Base-by-base conservation (phyloP, 2,329 filamentous ascomycete genomes). In the Xylariaceae sp. region DNA sequence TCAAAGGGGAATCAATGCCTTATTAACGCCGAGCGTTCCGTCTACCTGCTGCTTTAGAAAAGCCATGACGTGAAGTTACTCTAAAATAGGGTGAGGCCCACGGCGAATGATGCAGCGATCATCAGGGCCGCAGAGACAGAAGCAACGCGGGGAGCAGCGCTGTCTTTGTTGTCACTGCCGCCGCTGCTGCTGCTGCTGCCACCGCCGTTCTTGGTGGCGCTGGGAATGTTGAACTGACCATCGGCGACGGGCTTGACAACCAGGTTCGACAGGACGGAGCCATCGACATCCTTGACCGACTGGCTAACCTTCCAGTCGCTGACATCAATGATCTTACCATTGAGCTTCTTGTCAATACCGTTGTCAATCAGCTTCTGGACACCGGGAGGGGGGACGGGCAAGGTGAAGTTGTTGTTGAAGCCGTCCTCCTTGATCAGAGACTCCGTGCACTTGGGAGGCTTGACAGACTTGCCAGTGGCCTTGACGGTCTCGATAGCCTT, bases 371-470 rank as follows among this genome's bases (percentile, higher is more conserved):
- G 80, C 51, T 82, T 79, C 61, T 86, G 79, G 45, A 86, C 87
- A 65, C 86, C 88, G 3, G 82, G 78, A 10, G 91, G 91, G 4
- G 84, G 79, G 2, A 70, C 75, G 52, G 88, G 92, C 59, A 96
- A 78, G 51, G 86, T 87, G 77, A 96, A 97, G 79, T 90, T 88
- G 73, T 77, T 86, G 74, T 82, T 83, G 79, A 96, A 96, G 62
- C 80, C 82, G 61, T 81, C 76, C 64, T 79, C 78, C 61, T 78
- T 81, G 75, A 97, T 92, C 56, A 96, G 78, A 61, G 78, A 81
- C 37, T 79, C 61, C 63, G 76, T 77, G 79, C 93, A 97, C 58
- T 75, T 78, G 39, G 89, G 87, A 2, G 89, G 65, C 50, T 73
- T 70, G 37, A 73, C 74, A 44, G 78, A 75, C 61, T 82, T 76